Base-by-base conservation (phyloP, 495 filamentous ascomycete species). In the Cryomyces minteri region DNA sequence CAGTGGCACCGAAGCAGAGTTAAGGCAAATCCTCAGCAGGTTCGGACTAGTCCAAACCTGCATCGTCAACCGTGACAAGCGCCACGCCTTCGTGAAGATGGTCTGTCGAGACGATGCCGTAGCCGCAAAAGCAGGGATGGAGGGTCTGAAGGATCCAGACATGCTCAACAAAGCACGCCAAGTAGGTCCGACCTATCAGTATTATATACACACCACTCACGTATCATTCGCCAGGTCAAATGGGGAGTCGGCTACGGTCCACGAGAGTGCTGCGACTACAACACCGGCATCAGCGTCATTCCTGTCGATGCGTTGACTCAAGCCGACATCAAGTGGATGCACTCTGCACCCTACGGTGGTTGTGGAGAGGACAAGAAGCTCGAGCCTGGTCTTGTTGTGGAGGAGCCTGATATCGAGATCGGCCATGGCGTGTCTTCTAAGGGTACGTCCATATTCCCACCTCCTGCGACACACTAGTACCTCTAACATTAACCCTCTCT, bases 1-100 rank as follows among this genome's bases (percentile, higher is more conserved):
- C 43, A 84, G 80, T 5, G 82, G 77, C 18, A 76, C 82, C 8
- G 90, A 99, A 58, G 65, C 70, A 12, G 84, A 93, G 51, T 67
- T 99, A 41, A 75, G 84, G 25, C 66, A 63, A 29, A 74, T 87
- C 30, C 95, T 99, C 55, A 63, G 66, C 53, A 74, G 73, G 25
- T 94, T 76, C 56, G 90, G 90, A 40, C 61, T 76, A 40, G 92
- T 99, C 1, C 90, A 99, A 56, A 93, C 87, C 8, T 94, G 87
- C 61, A 99, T 99, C 49, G 88, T 95, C 55, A 94, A 96, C 63
- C 79, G 80, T 48, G 92, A 96, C 52, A 96, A 94, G 63, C 82
- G 90, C 25, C 92, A 96, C 63, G 90, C 90, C 9, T 99, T 99
- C 55, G 88, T 99, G 50, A 99, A 99, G 62, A 96, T 99, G 90